Evolutionary conservation across 495 filamentous ascomycete species (phyloP).

Genomic region (Penicillium riverlandense): DNA sequence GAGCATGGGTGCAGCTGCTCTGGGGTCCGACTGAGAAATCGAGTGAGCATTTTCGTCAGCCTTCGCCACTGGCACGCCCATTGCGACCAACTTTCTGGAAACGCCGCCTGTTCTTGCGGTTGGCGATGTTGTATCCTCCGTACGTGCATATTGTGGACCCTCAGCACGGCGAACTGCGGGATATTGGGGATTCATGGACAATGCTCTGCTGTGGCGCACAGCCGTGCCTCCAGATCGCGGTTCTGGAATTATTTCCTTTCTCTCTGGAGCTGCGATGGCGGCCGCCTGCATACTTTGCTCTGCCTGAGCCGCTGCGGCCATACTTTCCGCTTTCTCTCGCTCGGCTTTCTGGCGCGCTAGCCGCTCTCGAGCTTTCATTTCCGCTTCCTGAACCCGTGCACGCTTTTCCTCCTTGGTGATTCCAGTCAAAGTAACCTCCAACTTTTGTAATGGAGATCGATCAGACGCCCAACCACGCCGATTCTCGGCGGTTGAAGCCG

Average conservation of each 20-base stretch:
- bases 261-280: background rate
- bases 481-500: constrained; percentile 25
- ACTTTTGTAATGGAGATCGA: constrained; percentile 82
- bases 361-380: constrained; percentile 49
- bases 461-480: constrained; percentile 57
- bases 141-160: constrained; percentile 11
- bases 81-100: constrained; percentile 22
- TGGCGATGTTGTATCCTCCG: constrained; percentile 4
- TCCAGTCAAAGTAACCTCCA: constrained; percentile 79
- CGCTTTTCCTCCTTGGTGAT: constrained; percentile 91
- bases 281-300: constrained; percentile 2
- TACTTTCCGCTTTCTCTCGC: constrained; percentile 10
- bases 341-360: constrained; percentile 29
- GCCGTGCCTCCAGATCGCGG: constrained; percentile 1
- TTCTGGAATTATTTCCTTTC: background rate
- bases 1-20: constrained; percentile 3
- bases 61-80: constrained; percentile 14
- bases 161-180: constrained; percentile 7
- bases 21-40: constrained; percentile 8
- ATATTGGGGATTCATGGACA: constrained; percentile 13
- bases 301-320: constrained; percentile 4
- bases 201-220: constrained; percentile 11
- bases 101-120: constrained; percentile 16
- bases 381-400: constrained; percentile 71
- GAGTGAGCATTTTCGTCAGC: constrained; percentile 5